Evolutionary conservation across 495 filamentous ascomycete species (phyloP).

Genomic region (Aspergillus asperescens): DNA sequence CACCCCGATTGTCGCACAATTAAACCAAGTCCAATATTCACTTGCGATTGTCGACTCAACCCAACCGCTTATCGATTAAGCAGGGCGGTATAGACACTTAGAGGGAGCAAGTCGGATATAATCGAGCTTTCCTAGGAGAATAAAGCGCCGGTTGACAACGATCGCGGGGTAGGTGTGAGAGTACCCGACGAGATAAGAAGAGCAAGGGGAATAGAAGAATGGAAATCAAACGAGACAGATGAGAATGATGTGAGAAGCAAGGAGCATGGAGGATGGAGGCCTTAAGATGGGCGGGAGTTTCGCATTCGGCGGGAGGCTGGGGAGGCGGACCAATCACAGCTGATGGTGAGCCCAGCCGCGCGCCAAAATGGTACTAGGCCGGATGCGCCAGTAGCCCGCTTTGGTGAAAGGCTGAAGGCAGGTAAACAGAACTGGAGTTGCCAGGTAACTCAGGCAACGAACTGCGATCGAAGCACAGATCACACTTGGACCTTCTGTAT

Average conservation of each 20-base stretch:
- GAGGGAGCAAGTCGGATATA: no score
- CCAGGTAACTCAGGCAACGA: slow-evolving; percentile 26
- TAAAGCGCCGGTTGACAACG: not conserved
- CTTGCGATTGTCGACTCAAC: slow-evolving; percentile 3
- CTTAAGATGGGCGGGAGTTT: slow-evolving; percentile 26
- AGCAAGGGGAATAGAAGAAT: slow-evolving; percentile 16
- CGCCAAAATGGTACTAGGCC: slow-evolving; percentile 13
- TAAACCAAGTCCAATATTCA: not conserved
- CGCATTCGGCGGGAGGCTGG: slow-evolving; percentile 37
- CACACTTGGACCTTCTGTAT: not conserved
- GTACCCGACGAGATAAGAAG: slow-evolving; percentile 2
- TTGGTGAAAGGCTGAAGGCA: slow-evolving; percentile 25
- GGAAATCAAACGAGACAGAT: slow-evolving; percentile 12
- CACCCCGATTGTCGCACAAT: not conserved
- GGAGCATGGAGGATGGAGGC: slow-evolving; percentile 21
- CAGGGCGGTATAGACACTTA: slow-evolving; percentile 12
- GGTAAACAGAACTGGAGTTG: slow-evolving; percentile 30
- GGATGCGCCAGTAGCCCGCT: slow-evolving; percentile 22
- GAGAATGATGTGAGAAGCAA: slow-evolving; percentile 22
- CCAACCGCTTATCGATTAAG: slow-evolving; percentile 26
- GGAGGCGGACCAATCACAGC: slow-evolving; percentile 32
- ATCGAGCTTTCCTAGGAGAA: not conserved
- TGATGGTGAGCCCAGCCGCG: slow-evolving; percentile 28
- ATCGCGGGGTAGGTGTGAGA: slow-evolving; percentile 11
- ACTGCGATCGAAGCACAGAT: not conserved